Evolutionary conservation across 169 alveolate species (phyloP).

Genomic region (Amoebophrya sp.): DNA sequence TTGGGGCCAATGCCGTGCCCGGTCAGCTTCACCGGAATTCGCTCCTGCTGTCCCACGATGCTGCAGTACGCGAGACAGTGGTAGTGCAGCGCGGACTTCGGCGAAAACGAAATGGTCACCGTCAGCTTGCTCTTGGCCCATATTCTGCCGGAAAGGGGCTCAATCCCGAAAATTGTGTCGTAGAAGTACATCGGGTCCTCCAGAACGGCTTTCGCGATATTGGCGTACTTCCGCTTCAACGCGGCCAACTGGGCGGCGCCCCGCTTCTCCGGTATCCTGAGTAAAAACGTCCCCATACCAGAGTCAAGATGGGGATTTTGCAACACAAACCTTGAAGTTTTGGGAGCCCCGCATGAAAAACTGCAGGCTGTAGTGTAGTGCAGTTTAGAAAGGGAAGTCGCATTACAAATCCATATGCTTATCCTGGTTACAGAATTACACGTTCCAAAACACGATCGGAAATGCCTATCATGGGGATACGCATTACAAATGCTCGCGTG

Average conservation of each 20-base stretch:
- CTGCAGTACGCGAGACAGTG: slow-evolving; percentile 77
- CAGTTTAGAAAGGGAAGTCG: no score
- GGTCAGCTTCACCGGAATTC: slow-evolving; percentile 74
- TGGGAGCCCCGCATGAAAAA: no score
- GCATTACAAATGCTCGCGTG: no score
- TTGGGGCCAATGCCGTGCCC: slow-evolving; percentile 89
- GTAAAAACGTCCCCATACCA: no score
- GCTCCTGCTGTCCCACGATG: slow-evolving; percentile 67
- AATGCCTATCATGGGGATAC: no score
- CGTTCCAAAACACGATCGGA: no score
- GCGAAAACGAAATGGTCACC: slow-evolving; percentile 78
- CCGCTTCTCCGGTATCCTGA: no score
- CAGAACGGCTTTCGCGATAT: slow-evolving; percentile 15
- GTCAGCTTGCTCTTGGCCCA: slow-evolving; percentile 65
- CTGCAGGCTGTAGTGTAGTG: no score
- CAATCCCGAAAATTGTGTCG: slow-evolving; percentile 52
- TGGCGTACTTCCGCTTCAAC: not conserved
- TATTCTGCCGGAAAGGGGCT: slow-evolving; percentile 75
- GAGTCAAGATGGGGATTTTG: no score
- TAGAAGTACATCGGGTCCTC: slow-evolving; percentile 49
- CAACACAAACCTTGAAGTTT: no score
- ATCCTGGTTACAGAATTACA: no score
- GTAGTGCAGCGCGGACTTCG: slow-evolving; percentile 78
- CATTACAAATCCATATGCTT: no score
- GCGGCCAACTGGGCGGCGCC: not conserved